Evolutionary conservation across 2,329 filamentous ascomycete species (phyloP), one percentile per base, ranked within the genome.

Genomic region (Aspergillus sp.): DNA sequence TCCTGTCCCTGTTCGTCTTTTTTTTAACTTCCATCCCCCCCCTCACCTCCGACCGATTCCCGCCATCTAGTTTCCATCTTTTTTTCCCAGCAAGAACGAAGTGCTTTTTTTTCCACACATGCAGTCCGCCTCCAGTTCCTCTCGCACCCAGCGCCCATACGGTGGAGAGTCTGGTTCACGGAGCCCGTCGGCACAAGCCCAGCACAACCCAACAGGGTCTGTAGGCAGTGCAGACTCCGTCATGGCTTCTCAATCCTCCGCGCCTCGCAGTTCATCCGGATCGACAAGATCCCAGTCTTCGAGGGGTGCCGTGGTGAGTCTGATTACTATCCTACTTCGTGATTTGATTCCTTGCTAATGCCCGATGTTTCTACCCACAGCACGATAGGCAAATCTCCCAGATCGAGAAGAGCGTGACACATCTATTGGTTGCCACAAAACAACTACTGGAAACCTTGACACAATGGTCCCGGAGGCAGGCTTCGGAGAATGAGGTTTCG

Each of bases 401-500:
- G 68, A 98, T 98, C 69, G 93, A 98, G 74, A 97, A 96, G 75
- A 96, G 90, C 65, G 93, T 98, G 52, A 96, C 91, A 8, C 93
- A 98, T 65, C 85, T 98, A 36, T 83, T 98, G 31, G 91, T 98
- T 53, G 93, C 93, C 31, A 98, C 93, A 30, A 98, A 98, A 67
- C 90, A 97, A 69, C 83, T 98, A 2, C 84, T 98, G 49, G 93
- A 98, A 73, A 98, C 91, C 5, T 76, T 98, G 49, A 98, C 93
- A 37, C 87, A 95, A 76, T 98, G 93, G 93, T 98, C 93, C 47
- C 88, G 91, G 45, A 86, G 88, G 49, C 84, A 87, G 58, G 90
- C 93, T 43, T 90, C 89, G 51, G 93, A 98, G 69, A 87, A 85
- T 49, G 88, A 97, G 65, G 93, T 98, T 47, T 97, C 93, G 9